Base-by-base conservation (phyloP, 805 yeast species). In the Lipomyces sp. region DNA sequence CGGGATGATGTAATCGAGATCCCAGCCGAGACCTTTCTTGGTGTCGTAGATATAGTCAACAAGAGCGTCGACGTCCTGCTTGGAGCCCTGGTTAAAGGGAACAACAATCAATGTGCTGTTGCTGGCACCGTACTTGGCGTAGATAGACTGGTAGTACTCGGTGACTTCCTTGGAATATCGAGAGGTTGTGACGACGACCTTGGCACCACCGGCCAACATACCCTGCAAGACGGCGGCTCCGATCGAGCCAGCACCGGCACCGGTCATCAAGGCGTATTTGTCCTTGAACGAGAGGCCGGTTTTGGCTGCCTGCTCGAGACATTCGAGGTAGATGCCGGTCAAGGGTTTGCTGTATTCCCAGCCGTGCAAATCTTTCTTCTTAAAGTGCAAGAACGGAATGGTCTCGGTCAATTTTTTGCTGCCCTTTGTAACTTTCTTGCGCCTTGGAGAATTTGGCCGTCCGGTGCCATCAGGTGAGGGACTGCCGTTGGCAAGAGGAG, bases 231-330 rank as follows among this genome's bases (percentile, higher is more conserved):
- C 86, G 80, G 95, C 97, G 69, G 97, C 97, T 82, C 98, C 99
- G 76, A 95, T 95, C 60, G 99, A 95, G 63, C 98, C 99, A 59
- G 91, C 93, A 84, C 99, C 99, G 60, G 98, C 98, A 84, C 99
- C 99, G 59, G 99, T 95, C 72, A 95, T 84, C 75, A 95, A 85
- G 61, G 93, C 97, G 73, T 88, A 87, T 80, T 92, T 95, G 78
- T 87, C 91, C 78, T 88, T 87, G 83, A 88, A 95, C 51, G 97
- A 86, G 64, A 92, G 85, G 82, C 99, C 99, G 74, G 93, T 39
- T 71, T 91, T 86, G 45, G 99, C 98, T 78, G 96, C 97, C 69
- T 85, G 84, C 81, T 95, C 98, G 76, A 95, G 87, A 66, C 95
- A 96, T 77, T 92, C 93, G 78, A 95, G 85, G 81, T 89, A 95